Evolutionary conservation across 108 stramenopile genomes (phyloP), one percentile per base, ranked within the genome.

Genomic region (Cafeteria roenbergensis): DNA sequence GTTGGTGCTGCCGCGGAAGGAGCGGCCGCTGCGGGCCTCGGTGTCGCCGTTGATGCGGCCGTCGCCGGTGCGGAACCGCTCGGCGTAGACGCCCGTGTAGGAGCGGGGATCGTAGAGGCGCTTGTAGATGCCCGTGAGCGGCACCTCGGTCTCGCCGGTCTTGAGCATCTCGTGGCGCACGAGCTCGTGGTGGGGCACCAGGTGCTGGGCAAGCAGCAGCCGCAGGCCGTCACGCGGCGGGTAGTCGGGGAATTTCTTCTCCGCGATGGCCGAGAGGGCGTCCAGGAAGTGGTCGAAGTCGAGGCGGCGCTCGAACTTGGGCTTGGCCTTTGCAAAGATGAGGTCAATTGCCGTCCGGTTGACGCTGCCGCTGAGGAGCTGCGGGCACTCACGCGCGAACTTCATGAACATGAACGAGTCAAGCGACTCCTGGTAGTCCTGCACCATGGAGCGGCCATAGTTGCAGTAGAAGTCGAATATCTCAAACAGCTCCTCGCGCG

Each of bases 221-320:
- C 57, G 57, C 6, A 14, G 57, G 12, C 12, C 57, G 12, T 8
- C 17, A 57, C 32, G 32, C 42, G 68, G 68, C n/a, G 60, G 63
- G 26, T 70, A 32, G 27, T 70, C 62, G 26, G 62, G 62, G 68
- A 35, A 74, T 17, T 68, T 68, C n/a, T 58, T 54, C 25, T 31
- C 62, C 0, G 73, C 38, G 34, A 74, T 22, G 4, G n/a, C 17
- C 25, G 31, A 27, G 35, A 74, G 37, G 14, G 73, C 68, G 22
- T 70, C 54, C n/a, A 74, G 59, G 63, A 74, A 74, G 35, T 74
- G 68, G 33, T 64, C 55, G 60, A 70, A 74, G 62, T 65, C 68
- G 1, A 74, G 27, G 17, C 67, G 32, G 14, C 73, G 27, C 6
- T 67, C 69, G 0, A 9, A 34, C 25, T 55, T 57, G 24, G 56